Conservation (phyloP, 2,329 filamentous ascomycete genomes). For the Pyrenochaeta sp. region DNA sequence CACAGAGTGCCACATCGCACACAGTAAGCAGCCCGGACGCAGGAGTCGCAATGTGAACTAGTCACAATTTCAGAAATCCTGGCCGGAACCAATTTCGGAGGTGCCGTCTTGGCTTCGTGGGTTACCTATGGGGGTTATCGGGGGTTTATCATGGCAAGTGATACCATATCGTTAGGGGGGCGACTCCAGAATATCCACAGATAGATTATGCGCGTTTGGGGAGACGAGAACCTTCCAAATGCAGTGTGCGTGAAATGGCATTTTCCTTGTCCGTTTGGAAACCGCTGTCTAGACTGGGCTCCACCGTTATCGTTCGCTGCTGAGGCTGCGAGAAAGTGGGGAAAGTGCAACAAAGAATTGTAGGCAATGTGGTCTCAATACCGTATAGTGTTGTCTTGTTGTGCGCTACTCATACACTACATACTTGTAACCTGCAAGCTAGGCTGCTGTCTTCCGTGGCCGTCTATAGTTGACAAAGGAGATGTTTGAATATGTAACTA, state of each 20-base stretch:
- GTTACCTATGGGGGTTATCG: conserved; percentile 19
- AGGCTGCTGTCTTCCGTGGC: conserved; percentile 4
- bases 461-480: conserved; percentile 17
- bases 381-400: conserved; percentile 8
- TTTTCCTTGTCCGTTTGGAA: background rate
- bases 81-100: conserved; percentile 5
- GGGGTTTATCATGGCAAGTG: conserved; percentile 17
- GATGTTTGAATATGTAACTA: background rate
- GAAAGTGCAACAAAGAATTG: background rate
- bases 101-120: conserved; percentile 14
- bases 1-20: background rate
- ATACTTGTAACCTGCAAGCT: conserved; percentile 2
- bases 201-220: conserved; percentile 8
- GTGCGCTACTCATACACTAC: conserved; percentile 11
- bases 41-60: background rate
- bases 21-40: background rate
- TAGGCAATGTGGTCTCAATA: conserved; percentile 9
- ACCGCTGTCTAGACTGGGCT: background rate
- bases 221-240: conserved; percentile 13
- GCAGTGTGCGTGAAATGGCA: conserved; percentile 1
- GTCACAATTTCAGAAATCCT: background rate
- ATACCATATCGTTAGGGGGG: conserved; percentile 21
- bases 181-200: background rate
- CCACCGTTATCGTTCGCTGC: background rate
- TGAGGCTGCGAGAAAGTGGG: background rate